Percentiles rank a stretch among this genome's conserved stretches.
These are phyloP conservation scores for Voacanga thouarsii DNA, from an alignment of 257 asterid species.

Conservation along the genomic window DNA sequence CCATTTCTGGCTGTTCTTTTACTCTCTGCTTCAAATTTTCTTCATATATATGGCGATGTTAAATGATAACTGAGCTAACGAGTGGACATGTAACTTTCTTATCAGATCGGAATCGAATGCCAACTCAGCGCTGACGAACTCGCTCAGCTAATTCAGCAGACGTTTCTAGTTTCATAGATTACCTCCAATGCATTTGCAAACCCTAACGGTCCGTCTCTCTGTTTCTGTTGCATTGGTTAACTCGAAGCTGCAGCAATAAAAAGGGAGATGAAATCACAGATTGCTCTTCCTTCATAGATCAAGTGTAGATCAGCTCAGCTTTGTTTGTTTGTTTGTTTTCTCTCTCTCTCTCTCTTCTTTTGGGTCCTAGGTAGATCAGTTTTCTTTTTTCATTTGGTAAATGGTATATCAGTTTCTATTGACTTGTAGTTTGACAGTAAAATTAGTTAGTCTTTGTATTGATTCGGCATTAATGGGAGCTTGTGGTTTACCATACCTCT, in stretches of 20 bases:
- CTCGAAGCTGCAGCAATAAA: background rate
- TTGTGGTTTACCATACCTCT: too few species aligned
- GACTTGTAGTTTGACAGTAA: background rate
- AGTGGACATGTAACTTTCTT: background rate
- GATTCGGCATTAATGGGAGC: background rate
- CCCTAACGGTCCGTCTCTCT: background rate
- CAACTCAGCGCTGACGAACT: conserved; percentile 94
- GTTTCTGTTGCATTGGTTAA: too few species aligned
- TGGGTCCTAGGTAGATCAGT: background rate
- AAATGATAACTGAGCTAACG: background rate
- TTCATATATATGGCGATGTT: too few species aligned
- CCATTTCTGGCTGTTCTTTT: too few species aligned
- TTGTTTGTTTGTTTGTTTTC: too few species aligned
- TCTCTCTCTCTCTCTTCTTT: background rate
- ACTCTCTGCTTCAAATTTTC: too few species aligned
- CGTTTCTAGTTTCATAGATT: conserved; percentile 38
- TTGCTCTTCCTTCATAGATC: background rate
- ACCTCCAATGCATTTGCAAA: background rate
- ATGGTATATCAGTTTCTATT: background rate
- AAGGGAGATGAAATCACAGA: background rate
- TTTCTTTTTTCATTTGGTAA: background rate
- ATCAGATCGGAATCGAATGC: conserved; percentile 90
- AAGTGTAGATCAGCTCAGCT: background rate
- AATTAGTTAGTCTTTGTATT: background rate
- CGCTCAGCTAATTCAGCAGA: conserved; percentile 85